A percentile compares a stretch with the other conserved stretches of the same genome.
Evolutionary conservation across 257 asterid species (phyloP).

Genomic region (Capsicum pubescens): DNA sequence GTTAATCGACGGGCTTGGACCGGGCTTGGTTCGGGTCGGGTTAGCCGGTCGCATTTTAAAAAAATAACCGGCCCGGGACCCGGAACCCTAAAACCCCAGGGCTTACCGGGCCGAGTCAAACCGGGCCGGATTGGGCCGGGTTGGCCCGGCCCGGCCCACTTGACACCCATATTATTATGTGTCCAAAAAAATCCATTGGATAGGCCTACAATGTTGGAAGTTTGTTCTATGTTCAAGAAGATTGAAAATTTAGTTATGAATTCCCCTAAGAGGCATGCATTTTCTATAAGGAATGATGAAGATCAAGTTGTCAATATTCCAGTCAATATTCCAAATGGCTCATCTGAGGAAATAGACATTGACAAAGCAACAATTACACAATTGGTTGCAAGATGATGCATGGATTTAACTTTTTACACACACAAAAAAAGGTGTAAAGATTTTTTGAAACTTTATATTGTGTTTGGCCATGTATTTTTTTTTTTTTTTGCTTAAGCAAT

Average conservation of each 20-base stretch:
- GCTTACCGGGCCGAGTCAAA: no score
- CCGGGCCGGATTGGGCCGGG: no score
- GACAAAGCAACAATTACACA: conserved; percentile 23
- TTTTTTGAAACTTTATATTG: no score
- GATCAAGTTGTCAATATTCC: neutral
- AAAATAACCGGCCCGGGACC: no score
- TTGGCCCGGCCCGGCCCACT: no score
- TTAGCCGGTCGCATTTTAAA: no score
- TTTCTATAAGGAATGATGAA: conserved; percentile 31
- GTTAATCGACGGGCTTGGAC: no score
- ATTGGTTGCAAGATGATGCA: conserved; percentile 9
- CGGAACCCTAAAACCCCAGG: no score
- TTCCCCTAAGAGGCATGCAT: conserved; percentile 41
- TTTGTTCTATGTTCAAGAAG: conserved; percentile 41
- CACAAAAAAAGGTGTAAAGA: no score
- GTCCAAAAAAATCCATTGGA: conserved; percentile 44
- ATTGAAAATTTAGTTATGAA: conserved; percentile 30
- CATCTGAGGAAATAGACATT: neutral
- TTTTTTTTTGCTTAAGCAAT: no score
- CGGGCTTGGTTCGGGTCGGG: no score
- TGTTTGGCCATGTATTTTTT: no score
- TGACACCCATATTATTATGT: conserved; percentile 42
- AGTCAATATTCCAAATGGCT: neutral
- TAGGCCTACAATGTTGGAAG: conserved; percentile 48
- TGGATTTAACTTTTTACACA: neutral